These are phyloP conservation scores for Glycine tomentella DNA, from an alignment of 306 rosid genomes.

Conservation along the genomic window DNA sequence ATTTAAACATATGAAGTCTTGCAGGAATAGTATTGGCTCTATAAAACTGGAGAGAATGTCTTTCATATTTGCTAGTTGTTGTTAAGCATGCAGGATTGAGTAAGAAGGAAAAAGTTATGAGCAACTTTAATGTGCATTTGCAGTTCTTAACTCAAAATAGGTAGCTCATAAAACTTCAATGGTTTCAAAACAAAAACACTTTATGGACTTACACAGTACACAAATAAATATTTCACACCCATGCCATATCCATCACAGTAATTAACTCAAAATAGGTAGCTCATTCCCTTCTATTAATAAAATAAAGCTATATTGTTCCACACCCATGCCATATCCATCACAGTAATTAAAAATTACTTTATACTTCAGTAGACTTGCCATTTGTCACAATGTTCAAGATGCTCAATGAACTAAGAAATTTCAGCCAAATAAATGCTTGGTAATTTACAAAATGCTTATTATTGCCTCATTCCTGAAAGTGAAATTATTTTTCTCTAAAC, in stretches of 20 bases:
- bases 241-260: too few relatives aligned
- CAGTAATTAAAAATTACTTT: neutral
- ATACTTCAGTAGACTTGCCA: neutral
- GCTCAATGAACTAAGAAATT: conserved; percentile 15
- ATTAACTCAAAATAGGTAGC: too few relatives aligned
- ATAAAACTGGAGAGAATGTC: conserved; percentile 3
- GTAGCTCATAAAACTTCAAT: neutral
- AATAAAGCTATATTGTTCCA: conserved; percentile 18
- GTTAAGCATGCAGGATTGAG: neutral
- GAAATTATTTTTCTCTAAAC: neutral
- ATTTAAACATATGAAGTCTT: neutral
- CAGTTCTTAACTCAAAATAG: neutral
- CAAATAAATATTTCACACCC: neutral
- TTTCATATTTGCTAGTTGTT: neutral
- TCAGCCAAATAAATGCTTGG: neutral
- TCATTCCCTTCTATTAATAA: neutral
- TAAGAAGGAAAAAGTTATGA: neutral
- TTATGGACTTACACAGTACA: neutral
- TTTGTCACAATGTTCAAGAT: neutral
- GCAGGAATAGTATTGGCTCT: neutral
- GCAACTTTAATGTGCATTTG: neutral
- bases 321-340: neutral
- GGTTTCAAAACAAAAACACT: neutral
- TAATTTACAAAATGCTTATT: neutral
- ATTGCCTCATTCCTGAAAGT: conserved; percentile 4